phyloP scores from a whole-genome alignment of 2,329 filamentous ascomycete species.

The Colletotrichum noveboracense region DNA sequence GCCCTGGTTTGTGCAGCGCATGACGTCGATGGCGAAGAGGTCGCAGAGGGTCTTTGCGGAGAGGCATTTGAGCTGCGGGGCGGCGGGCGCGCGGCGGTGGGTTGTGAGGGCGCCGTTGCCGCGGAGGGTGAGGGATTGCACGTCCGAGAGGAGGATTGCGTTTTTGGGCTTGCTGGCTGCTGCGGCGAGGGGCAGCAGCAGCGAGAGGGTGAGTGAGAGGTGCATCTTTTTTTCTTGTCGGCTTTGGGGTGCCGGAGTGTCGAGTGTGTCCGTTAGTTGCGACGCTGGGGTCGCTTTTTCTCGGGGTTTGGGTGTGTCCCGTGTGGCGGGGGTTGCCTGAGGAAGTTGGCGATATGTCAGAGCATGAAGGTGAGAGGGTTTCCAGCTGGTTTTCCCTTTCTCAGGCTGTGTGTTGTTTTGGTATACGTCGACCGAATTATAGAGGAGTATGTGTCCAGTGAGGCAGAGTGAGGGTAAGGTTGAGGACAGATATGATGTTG shows the following conservation, averaged over 20 bases:
- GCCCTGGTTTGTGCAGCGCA: conserved; percentile 91
- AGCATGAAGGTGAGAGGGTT: not conserved
- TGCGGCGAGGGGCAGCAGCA: conserved; percentile 24
- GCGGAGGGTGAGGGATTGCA: conserved; percentile 81
- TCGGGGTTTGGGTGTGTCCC: not conserved
- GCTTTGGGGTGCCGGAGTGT: not conserved
- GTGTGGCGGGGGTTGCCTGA: not conserved
- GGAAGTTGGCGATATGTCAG: not conserved
- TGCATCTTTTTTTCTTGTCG: conserved; percentile 31
- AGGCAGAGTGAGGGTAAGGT: not conserved
- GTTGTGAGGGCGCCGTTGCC: conserved; percentile 68
- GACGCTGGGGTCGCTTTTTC: not conserved
- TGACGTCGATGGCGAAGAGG: conserved; percentile 76
- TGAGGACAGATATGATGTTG: not conserved
- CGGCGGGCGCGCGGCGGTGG: conserved; percentile 75
- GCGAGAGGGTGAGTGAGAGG: conserved; percentile 22
- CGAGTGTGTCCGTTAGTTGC: not conserved
- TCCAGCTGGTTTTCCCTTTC: not conserved
- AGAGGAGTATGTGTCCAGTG: not conserved
- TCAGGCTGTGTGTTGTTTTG: not conserved
- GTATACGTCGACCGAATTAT: not conserved
- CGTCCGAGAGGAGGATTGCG: conserved; percentile 63
- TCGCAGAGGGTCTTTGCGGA: conserved; percentile 68
- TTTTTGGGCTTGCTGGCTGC: conserved; percentile 42
- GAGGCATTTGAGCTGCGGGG: conserved; percentile 81